These are phyloP conservation scores for Andrographis paniculata DNA, from an alignment of 305 asterid genomes.

Conservation along the genomic window DNA sequence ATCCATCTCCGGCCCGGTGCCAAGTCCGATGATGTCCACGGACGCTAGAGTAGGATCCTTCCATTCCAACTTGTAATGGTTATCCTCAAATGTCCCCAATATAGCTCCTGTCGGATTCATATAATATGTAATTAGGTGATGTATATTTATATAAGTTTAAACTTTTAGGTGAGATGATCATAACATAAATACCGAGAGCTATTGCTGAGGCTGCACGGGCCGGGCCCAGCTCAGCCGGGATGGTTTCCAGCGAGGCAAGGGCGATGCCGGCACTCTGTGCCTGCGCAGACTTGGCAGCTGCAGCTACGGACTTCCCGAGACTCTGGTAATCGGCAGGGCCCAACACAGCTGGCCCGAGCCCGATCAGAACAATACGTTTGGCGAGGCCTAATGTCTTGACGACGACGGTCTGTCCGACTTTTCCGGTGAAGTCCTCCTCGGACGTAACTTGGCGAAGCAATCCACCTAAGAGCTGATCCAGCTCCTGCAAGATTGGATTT, in stretches of 20 bases:
- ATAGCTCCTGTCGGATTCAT: constrained; percentile 29
- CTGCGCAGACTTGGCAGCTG: constrained; percentile 51
- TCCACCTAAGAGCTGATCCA: constrained; percentile 45
- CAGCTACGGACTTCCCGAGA: constrained; percentile 60
- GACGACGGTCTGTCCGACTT: constrained; percentile 57
- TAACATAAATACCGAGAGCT: constrained; percentile 39
- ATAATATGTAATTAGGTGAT: constrained; percentile 7
- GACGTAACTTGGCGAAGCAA: constrained; percentile 46
- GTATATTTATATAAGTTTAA: no score
- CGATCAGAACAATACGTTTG: constrained; percentile 49
- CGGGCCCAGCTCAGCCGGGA: constrained; percentile 35
- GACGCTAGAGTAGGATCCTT: constrained; percentile 39
- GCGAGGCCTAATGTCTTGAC: constrained; percentile 45
- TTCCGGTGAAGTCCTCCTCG: constrained; percentile 64
- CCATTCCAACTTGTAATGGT: constrained; percentile 50
- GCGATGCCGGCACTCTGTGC: constrained; percentile 47
- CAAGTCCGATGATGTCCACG: constrained; percentile 64
- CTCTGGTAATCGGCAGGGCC: constrained; percentile 31
- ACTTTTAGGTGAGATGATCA: not conserved
- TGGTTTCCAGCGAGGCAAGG: constrained; percentile 45
- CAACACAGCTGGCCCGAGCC: constrained; percentile 40
- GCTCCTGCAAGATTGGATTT: constrained; percentile 38
- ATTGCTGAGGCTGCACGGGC: constrained; percentile 62
- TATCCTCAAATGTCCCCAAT: constrained; percentile 57
- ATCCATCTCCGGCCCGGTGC: constrained; percentile 56